Percentiles rank a stretch among this genome's conserved stretches.
phyloP scores from a whole-genome alignment of 2,329 filamentous ascomycete species.

The Fusarium sp. region DNA sequence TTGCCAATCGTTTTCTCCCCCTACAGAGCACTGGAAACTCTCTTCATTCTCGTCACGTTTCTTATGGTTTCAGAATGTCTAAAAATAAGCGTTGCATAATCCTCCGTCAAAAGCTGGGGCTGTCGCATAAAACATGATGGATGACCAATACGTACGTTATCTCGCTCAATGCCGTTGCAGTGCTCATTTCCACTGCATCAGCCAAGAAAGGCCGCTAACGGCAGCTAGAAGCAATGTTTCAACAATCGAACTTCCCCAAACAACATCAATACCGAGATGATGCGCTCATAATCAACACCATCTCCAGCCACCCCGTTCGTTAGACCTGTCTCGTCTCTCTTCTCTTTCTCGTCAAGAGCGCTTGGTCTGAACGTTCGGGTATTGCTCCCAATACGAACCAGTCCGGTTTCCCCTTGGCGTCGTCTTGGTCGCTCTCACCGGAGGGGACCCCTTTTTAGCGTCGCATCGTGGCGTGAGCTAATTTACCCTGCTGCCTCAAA shows the following conservation, averaged over 20 bases:
- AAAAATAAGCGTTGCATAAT: conserved; percentile 3
- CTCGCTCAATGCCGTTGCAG: conserved; percentile 5
- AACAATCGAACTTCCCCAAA: neutral
- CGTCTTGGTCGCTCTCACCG: conserved; percentile 10
- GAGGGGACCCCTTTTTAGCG: conserved; percentile 31
- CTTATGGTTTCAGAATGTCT: neutral
- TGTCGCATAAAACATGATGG: conserved; percentile 7
- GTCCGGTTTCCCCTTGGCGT: conserved; percentile 5
- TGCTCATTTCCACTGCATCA: conserved; percentile 9
- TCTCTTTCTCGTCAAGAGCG: neutral
- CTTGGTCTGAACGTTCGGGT: conserved; percentile 5
- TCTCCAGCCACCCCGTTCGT: conserved; percentile 9
- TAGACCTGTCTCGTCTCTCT: neutral
- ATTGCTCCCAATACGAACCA: conserved; percentile 20
- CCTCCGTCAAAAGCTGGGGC: neutral
- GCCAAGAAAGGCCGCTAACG: neutral
- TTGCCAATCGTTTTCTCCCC: neutral
- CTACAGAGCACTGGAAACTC: neutral
- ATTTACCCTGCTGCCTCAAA: conserved; percentile 15
- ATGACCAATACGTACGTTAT: neutral
- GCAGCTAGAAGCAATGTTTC: neutral
- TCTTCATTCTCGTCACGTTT: neutral
- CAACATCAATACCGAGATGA: neutral
- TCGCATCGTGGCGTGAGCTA: conserved; percentile 38
- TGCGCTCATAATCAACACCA: neutral